These are phyloP conservation scores for Chalciporus pseudorubinellus DNA, from an alignment of 768 basidiomycete genomes.

Conservation along the genomic window DNA sequence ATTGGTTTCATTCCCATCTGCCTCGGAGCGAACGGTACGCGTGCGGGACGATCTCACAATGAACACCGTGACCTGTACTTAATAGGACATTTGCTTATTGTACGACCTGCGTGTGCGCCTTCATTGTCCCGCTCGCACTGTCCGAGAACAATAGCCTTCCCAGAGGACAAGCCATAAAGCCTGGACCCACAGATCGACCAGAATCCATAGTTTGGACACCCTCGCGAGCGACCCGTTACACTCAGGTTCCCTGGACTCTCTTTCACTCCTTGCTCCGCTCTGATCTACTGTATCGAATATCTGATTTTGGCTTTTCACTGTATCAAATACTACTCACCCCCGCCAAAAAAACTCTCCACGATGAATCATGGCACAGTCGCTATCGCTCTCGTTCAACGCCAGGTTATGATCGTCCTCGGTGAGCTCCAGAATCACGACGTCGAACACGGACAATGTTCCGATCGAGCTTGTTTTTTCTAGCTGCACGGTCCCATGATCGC, in stretches of 20 bases:
- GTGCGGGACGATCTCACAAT: constrained; percentile 5
- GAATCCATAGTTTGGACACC: constrained; percentile 1
- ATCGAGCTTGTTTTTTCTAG: constrained; percentile 32
- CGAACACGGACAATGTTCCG: constrained; percentile 2
- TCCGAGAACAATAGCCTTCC: constrained; percentile 17
- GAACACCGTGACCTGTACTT: not conserved
- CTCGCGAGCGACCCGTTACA: not conserved
- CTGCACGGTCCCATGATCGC: constrained; percentile 51
- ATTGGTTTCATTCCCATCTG: not conserved
- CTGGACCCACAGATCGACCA: not conserved
- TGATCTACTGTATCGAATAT: constrained; percentile 20
- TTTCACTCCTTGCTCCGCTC: constrained; percentile 3
- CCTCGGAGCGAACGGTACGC: too few species aligned
- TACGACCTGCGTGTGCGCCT: not conserved
- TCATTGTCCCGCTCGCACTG: not conserved
- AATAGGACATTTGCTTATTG: constrained; percentile 18
- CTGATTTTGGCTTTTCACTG: constrained; percentile 1
- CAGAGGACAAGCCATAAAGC: constrained; percentile 21
- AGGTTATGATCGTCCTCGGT: constrained; percentile 72
- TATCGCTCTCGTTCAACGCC: constrained; percentile 65
- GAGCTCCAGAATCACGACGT: constrained; percentile 4
- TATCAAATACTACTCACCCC: constrained; percentile 10
- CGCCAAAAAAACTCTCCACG: constrained; percentile 12
- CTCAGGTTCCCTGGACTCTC: not conserved
- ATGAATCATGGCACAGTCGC: constrained; percentile 61